Conservation (phyloP, 192 early-diverging fungal genomes). For the Paraglomus brasilianum region DNA sequence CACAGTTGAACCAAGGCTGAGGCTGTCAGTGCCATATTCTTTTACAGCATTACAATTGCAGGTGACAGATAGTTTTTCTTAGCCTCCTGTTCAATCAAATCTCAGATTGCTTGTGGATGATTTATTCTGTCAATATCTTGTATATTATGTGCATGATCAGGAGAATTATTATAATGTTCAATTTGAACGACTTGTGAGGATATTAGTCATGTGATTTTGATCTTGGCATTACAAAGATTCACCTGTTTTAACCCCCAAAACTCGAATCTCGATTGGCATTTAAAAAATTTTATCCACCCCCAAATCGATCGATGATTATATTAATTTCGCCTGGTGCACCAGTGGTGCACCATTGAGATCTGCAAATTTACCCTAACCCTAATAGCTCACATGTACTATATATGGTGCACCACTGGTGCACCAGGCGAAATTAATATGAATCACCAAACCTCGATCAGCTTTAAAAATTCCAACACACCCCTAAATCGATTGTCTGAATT, state of each 20-base stretch:
- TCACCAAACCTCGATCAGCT: no score
- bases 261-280: background rate
- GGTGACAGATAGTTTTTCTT: background rate
- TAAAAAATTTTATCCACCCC: no score
- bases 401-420: no score
- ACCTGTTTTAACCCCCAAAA: background rate
- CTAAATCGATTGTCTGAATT: no score
- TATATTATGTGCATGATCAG: conserved; percentile 1
- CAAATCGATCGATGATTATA: no score
- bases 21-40: conserved; percentile 6
- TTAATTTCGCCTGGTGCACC: no score
- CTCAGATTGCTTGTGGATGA: background rate
- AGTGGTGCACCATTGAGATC: no score
- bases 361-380: no score
- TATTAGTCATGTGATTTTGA: conserved; percentile 4
- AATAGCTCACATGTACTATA: no score
- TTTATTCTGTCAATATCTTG: background rate
- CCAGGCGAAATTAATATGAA: no score
- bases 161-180: conserved; percentile 7
- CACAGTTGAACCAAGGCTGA: conserved; percentile 6
- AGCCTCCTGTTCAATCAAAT: conserved; percentile 6
- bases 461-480: no score
- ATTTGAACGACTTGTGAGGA: background rate
- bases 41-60: conserved; percentile 12
- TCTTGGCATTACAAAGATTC: conserved; percentile 14